These are phyloP conservation scores for Perkinsus marinus DNA, from an alignment of 169 alveolate species.

Conservation along the genomic window DNA sequence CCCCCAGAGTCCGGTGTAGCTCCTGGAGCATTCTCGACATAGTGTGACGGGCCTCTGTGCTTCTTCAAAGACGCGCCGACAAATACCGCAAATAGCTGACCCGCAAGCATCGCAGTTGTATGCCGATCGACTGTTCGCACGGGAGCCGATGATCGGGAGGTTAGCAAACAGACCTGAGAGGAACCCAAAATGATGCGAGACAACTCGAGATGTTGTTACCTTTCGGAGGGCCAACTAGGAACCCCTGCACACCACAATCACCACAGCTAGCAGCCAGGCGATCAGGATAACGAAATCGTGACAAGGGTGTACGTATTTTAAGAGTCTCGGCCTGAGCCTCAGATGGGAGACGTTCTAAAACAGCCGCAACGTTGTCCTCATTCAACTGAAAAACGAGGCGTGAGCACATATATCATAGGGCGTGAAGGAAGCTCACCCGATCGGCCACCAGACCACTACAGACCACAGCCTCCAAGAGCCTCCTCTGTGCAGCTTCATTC, in stretches of 20 bases:
- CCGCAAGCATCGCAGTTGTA: not conserved
- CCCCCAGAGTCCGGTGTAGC: not conserved
- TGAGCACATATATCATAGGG: not conserved
- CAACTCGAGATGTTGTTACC: too few relatives aligned
- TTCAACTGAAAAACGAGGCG: not conserved
- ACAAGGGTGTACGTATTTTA: not conserved
- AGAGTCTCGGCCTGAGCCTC: not conserved
- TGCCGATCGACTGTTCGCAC: not conserved
- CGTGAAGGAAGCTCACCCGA: not conserved
- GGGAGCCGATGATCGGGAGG: not conserved
- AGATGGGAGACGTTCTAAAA: not conserved
- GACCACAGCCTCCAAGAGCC: not conserved
- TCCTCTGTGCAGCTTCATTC: not conserved
- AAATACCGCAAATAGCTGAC: not conserved
- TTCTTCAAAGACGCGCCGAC: not conserved
- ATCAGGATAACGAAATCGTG: not conserved
- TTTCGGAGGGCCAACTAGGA: not conserved
- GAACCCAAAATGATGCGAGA: too few relatives aligned
- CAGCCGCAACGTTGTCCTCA: not conserved
- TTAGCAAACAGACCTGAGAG: not conserved
- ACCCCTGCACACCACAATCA: not conserved
- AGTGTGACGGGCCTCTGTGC: not conserved
- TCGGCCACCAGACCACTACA: not conserved
- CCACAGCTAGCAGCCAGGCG: not conserved
- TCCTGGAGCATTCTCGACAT: not conserved